Percentiles rank a stretch among this genome's conserved stretches.
Evolutionary conservation across 306 rosid species (phyloP).

Genomic region (Rosa chinensis): DNA sequence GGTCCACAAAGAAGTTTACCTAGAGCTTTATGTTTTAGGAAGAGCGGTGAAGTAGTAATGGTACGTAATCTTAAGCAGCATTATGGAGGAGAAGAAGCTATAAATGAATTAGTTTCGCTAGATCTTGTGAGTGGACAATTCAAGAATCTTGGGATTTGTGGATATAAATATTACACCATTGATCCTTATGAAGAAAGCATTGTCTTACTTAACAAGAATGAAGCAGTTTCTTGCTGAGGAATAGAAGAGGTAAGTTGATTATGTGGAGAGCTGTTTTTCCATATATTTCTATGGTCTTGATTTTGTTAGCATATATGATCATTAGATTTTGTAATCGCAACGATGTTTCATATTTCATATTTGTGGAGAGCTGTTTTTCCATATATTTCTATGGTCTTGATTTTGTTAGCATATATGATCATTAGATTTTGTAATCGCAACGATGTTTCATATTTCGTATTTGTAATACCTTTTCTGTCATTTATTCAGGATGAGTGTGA

Average conservation of each 20-base stretch:
- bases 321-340: not conserved
- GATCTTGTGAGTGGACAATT: not conserved
- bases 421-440: not conserved
- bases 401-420: not conserved
- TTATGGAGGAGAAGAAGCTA: not conserved
- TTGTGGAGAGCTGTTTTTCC: not conserved
- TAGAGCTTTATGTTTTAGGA: not conserved
- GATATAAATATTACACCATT: not conserved
- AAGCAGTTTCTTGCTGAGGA: not conserved
- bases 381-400: not conserved
- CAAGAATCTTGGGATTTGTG: not conserved
- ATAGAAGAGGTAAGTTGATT: not conserved
- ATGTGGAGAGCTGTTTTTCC: not conserved
- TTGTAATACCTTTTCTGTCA: not conserved
- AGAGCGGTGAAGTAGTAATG: conserved; percentile 1
- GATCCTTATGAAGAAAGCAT: not conserved
- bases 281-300: not conserved
- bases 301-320: not conserved
- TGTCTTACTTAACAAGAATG: not conserved
- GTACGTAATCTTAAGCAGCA: not conserved
- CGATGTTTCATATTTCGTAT: not conserved
- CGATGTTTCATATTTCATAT: too few relatives aligned
- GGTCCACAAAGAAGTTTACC: not conserved
- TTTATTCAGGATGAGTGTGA: not conserved
- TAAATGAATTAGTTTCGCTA: not conserved